A percentile compares a stretch with the other conserved stretches of the same genome.
Evolutionary conservation across 345 rosid species (phyloP).

Genomic region (Hibiscus trionum): DNA sequence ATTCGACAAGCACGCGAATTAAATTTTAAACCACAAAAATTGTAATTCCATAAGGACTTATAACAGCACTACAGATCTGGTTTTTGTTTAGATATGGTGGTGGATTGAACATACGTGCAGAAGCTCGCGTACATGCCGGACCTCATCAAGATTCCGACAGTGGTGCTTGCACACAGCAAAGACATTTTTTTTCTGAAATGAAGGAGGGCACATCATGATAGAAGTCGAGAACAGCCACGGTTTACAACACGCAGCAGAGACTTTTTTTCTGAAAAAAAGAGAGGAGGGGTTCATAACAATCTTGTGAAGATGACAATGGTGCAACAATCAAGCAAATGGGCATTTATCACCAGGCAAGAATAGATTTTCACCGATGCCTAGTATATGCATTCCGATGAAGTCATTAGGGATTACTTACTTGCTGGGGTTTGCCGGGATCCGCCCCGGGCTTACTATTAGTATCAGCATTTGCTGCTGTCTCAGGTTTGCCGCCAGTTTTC

Average conservation of each 20-base stretch:
- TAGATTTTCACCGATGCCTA: background rate
- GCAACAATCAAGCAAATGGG: background rate
- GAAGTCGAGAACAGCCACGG: too few species aligned
- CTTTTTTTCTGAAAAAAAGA: slow-evolving; percentile 61
- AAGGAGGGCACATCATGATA: too few species aligned
- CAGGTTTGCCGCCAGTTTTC: slow-evolving; percentile 68
- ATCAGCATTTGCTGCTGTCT: slow-evolving; percentile 43
- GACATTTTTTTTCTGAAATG: slow-evolving; percentile 38
- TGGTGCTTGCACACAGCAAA: slow-evolving; percentile 23
- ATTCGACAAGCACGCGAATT: slow-evolving; percentile 21
- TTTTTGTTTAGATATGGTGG: slow-evolving; percentile 33
- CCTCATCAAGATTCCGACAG: slow-evolving; percentile 52
- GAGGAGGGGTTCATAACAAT: too few species aligned
- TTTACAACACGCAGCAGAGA: slow-evolving; percentile 14
- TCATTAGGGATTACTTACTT: slow-evolving; percentile 44
- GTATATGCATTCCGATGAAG: background rate
- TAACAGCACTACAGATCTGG: slow-evolving; percentile 36
- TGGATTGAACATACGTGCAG: slow-evolving; percentile 30
- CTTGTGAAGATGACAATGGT: too few species aligned
- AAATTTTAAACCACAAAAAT: slow-evolving; percentile 31
- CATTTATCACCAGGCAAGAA: background rate
- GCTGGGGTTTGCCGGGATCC: slow-evolving; percentile 61
- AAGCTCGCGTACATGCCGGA: slow-evolving; percentile 20
- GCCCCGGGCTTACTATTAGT: slow-evolving; percentile 44
- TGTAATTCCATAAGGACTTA: slow-evolving; percentile 31